Base-by-base conservation (phyloP, 2,329 filamentous ascomycete species). In the Xylogone sp. region DNA sequence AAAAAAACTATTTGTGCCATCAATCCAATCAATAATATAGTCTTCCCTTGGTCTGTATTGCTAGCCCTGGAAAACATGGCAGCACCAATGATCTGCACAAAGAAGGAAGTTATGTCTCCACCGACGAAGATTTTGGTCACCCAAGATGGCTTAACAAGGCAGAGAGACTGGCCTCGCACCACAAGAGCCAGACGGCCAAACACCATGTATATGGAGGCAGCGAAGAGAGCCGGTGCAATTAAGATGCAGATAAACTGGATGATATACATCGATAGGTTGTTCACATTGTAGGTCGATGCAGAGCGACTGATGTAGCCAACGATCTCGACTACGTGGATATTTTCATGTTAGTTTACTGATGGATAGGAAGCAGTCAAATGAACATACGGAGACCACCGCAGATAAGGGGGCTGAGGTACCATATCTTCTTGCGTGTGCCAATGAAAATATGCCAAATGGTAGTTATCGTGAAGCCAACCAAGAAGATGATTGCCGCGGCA, bases 1-100 rank as follows among this genome's bases (percentile, higher is more conserved):
- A 81, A 81, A 56, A 78, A 73, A 8, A 75, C 13, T 3, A 82
- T 68, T 54, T 82, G 78, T 3, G 79, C 56, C 8, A 73, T 60
- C 2, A 82, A 65, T 13, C 27, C 27, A 13, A 31, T 31, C 27
- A 31, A 31, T 31, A 31, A 31, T 13, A 31, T 13, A 8, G 27
- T 31, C 27, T 31, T 31, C 27, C 27, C 27, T 31, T 31, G 27
- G 27, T 31, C 13, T 31, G 8, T 13, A 13, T 13, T 31, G 27
- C 27, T 13, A 31, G 8, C 13, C 13, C 27, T 7, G 13, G 43
- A 43, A 46, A 53, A 24, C 2, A 50, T 43, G 3, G 47, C 51
- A 21, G 51, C 51, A 45, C 51, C 47, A 12, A 44, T 34, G 34
- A 13, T 43, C 22, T 50, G 51, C 21, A 47, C 22, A 20, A 53